A percentile compares a stretch with the other conserved stretches of the same genome.
phyloP scores from a whole-genome alignment of 2,329 filamentous ascomycete genomes.

The Aplosporella prunicola region DNA sequence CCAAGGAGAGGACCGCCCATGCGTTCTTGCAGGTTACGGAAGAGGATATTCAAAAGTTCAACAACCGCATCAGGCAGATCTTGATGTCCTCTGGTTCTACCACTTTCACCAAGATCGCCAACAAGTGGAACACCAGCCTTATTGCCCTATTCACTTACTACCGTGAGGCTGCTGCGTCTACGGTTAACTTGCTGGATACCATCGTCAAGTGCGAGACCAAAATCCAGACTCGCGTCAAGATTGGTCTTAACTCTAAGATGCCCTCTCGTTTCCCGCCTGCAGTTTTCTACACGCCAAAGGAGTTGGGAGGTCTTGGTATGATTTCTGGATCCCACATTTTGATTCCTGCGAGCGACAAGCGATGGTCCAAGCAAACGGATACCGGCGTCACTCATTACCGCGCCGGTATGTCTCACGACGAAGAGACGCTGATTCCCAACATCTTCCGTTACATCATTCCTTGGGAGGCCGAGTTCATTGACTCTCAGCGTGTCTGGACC shows the following conservation, averaged over 20 bases:
- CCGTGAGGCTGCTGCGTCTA: slow-evolving; percentile 92
- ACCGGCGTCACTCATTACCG: slow-evolving; percentile 95
- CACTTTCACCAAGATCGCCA: slow-evolving; percentile 98
- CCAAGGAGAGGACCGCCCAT: slow-evolving; percentile 92
- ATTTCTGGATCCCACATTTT: slow-evolving; percentile 97
- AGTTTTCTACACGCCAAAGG: slow-evolving; percentile 98
- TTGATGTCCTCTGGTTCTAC: slow-evolving; percentile 99
- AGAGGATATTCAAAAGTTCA: slow-evolving; percentile 97
- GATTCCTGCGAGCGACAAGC: slow-evolving; percentile 93
- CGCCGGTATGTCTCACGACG: slow-evolving; percentile 95
- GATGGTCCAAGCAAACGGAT: slow-evolving; percentile 97
- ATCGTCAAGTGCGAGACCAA: slow-evolving; percentile 99
- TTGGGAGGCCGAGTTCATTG: slow-evolving; percentile 98
- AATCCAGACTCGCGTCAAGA: slow-evolving; percentile 98
- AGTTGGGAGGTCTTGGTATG: slow-evolving; percentile 94
- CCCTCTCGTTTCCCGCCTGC: slow-evolving; percentile 95
- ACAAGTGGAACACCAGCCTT: slow-evolving; percentile 98
- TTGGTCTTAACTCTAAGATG: slow-evolving; percentile 98
- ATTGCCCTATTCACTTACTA: slow-evolving; percentile 99
- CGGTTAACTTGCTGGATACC: slow-evolving; percentile 84
- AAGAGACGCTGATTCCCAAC: slow-evolving; percentile 95
- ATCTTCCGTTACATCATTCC: slow-evolving; percentile 99
- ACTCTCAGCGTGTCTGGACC: slow-evolving; percentile 97
- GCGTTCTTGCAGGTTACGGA: slow-evolving; percentile 97
- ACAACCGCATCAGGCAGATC: slow-evolving; percentile 96